phyloP scores from a whole-genome alignment of 139 green algal species.

The Parachlorella kessleri region DNA sequence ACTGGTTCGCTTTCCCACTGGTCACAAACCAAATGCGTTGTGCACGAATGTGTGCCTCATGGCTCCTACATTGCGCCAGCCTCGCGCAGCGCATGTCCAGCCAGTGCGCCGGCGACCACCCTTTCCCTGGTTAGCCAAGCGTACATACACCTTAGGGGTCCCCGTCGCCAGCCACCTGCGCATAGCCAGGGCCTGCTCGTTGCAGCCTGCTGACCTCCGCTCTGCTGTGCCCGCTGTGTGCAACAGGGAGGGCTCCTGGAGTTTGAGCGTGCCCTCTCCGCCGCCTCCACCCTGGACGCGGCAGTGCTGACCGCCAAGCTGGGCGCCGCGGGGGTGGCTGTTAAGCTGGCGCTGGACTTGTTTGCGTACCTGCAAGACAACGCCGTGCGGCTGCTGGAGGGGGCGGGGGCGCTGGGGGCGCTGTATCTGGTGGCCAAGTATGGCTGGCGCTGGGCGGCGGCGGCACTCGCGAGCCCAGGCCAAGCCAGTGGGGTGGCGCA shows the following conservation, averaged over 20 bases:
- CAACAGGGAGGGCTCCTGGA: slow-evolving; percentile 10
- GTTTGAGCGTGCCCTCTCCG: not conserved
- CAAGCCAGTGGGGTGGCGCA: too few relatives aligned
- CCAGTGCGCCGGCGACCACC: not conserved
- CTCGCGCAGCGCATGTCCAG: not conserved
- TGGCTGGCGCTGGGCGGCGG: too few relatives aligned
- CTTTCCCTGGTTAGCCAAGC: not conserved
- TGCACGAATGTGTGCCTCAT: not conserved
- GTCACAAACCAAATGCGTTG: not conserved
- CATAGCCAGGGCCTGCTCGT: not conserved
- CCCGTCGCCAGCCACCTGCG: not conserved
- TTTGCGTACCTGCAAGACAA: not conserved
- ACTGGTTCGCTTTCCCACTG: not conserved
- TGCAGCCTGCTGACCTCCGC: too few relatives aligned
- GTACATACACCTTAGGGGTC: not conserved
- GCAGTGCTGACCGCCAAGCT: slow-evolving; percentile 16
- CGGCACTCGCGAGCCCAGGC: too few relatives aligned
- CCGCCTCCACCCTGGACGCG: slow-evolving; percentile 7
- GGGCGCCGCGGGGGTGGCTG: not conserved
- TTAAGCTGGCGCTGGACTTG: slow-evolving; percentile 1
- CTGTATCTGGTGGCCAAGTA: not conserved
- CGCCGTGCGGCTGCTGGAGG: not conserved
- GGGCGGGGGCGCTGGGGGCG: not conserved
- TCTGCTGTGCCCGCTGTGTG: too few relatives aligned
- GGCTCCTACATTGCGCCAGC: not conserved